A percentile compares a stretch with the other conserved stretches of the same genome.
These are phyloP conservation scores for Berberis vulgaris DNA, from an alignment of 164 flowering plant species.

Conservation along the genomic window DNA sequence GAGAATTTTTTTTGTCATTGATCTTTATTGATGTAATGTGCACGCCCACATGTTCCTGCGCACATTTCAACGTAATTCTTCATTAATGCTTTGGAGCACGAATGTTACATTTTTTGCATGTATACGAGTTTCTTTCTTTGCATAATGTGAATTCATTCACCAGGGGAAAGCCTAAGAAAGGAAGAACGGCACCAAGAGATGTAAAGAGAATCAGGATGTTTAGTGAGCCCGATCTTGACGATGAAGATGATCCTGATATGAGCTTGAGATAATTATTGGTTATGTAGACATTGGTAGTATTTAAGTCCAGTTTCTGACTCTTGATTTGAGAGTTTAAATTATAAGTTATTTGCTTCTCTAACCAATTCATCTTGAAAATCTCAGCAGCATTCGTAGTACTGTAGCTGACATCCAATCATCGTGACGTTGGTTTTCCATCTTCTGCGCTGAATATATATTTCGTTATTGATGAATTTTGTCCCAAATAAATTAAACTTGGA, in stretches of 20 bases:
- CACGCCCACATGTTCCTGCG: background rate
- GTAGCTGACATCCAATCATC: no score
- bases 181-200: constrained; percentile 53
- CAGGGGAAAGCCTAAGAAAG: constrained; percentile 91
- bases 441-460: no score
- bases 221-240: constrained; percentile 60
- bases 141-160: background rate
- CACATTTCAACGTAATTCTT: background rate
- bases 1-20: background rate
- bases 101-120: background rate
- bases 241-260: constrained; percentile 79
- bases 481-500: no score
- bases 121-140: background rate
- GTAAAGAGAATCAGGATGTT: constrained; percentile 54
- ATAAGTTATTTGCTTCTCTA: no score
- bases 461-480: no score
- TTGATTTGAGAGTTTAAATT: no score
- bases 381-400: no score
- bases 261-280: constrained; percentile 17
- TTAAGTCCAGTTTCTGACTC: no score
- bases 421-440: no score
- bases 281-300: no score
- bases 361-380: no score
- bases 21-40: background rate
- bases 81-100: background rate